Conservation (phyloP, 352 stramenopile genomes). For the Phytophthora podocarpi region DNA sequence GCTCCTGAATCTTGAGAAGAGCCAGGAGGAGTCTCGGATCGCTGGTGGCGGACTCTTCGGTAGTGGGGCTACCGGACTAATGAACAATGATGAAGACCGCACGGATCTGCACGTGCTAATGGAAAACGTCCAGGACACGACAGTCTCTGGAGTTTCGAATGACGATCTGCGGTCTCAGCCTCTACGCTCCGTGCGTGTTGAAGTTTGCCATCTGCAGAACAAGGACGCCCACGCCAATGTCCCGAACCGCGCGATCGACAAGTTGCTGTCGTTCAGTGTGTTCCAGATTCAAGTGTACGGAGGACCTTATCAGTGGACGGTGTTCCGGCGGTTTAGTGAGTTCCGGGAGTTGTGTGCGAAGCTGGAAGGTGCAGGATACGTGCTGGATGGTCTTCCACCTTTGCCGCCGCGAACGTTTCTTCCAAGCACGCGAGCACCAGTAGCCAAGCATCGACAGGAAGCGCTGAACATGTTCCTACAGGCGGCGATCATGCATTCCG, state of each 20-base stretch:
- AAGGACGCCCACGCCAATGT: slow-evolving; percentile 87
- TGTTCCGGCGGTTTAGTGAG: slow-evolving; percentile 87
- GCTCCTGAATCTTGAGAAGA: slow-evolving; percentile 85
- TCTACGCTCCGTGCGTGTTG: slow-evolving; percentile 78
- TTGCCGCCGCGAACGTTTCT: slow-evolving; percentile 77
- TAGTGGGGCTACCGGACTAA: slow-evolving; percentile 12
- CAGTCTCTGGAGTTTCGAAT: slow-evolving; percentile 70
- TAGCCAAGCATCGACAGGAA: slow-evolving; percentile 80
- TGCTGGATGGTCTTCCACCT: slow-evolving; percentile 61
- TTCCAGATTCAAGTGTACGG: slow-evolving; percentile 87
- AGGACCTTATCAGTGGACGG: slow-evolving; percentile 84
- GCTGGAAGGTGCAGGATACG: slow-evolving; percentile 53
- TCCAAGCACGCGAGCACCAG: slow-evolving; percentile 64
- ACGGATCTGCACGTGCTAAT: slow-evolving; percentile 79
- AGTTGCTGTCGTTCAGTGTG: slow-evolving; percentile 81
- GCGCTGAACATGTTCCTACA: slow-evolving; percentile 81
- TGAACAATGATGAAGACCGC: slow-evolving; percentile 65
- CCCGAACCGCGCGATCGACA: slow-evolving; percentile 67
- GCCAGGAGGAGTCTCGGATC: slow-evolving; percentile 68
- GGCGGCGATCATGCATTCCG: slow-evolving; percentile 84
- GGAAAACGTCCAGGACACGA: slow-evolving; percentile 83
- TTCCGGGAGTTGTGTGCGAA: slow-evolving; percentile 65
- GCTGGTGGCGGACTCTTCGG: slow-evolving; percentile 13
- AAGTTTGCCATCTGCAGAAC: slow-evolving; percentile 88
- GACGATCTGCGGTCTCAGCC: slow-evolving; percentile 78